Percentiles rank a stretch among this genome's conserved stretches.
Evolutionary conservation across 345 rosid species (phyloP).

Genomic region (Aethionema arabicum): DNA sequence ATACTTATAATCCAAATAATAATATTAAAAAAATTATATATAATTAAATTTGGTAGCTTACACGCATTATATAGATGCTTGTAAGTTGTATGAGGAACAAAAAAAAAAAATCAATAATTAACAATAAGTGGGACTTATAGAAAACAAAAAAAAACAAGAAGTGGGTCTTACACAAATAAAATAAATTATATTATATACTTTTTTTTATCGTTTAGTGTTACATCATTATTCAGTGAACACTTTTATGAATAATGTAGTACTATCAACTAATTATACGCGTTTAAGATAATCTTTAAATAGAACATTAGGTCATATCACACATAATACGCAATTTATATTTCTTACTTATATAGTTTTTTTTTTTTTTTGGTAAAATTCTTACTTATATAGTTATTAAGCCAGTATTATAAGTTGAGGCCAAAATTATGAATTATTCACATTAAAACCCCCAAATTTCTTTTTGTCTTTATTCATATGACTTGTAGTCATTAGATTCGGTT

Average conservation of each 20-base stretch:
- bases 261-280: not conserved
- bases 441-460: not conserved
- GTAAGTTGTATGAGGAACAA: not conserved
- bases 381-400: too few relatives aligned
- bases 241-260: not conserved
- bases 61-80: slow-evolving; percentile 16
- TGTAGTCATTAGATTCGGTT: slow-evolving; percentile 17
- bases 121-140: slow-evolving; percentile 29
- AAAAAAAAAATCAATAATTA: slow-evolving; percentile 13
- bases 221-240: slow-evolving; percentile 29
- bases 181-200: not conserved
- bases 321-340: not conserved
- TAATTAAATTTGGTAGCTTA: slow-evolving; percentile 22
- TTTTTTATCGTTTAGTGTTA: slow-evolving; percentile 19
- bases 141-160: not conserved
- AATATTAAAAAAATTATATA: slow-evolving; percentile 12
- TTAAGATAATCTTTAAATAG: not conserved
- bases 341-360: too few relatives aligned
- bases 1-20: slow-evolving; percentile 17
- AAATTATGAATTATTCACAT: not conserved
- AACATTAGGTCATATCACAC: not conserved
- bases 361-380: too few relatives aligned
- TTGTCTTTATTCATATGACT: slow-evolving; percentile 12
- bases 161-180: slow-evolving; percentile 18
- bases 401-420: too few relatives aligned